Conservation (phyloP, 495 filamentous ascomycete species). For the Daldinia grandis region DNA sequence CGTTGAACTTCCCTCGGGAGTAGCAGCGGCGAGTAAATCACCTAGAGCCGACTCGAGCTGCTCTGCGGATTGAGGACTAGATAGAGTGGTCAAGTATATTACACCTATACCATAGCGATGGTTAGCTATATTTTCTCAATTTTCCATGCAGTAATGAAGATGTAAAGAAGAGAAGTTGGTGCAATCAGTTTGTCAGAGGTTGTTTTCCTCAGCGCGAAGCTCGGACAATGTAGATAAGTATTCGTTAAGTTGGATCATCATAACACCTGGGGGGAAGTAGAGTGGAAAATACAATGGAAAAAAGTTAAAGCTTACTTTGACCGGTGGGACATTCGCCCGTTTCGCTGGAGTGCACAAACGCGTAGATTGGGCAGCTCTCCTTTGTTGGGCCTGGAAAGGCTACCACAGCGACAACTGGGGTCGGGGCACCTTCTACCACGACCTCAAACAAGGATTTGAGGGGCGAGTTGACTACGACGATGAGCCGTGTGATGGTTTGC, state of each 20-base stretch:
- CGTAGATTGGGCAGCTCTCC: slow-evolving; percentile 67
- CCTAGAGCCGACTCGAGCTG: slow-evolving; percentile 64
- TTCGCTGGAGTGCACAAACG: slow-evolving; percentile 81
- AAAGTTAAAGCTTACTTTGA: slow-evolving; percentile 75
- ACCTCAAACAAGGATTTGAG: slow-evolving; percentile 73
- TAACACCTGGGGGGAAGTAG: slow-evolving; percentile 47
- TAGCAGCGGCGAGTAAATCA: slow-evolving; percentile 58
- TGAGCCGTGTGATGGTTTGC: slow-evolving; percentile 50
- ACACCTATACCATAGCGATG: slow-evolving; percentile 63
- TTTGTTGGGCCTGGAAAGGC: slow-evolving; percentile 69
- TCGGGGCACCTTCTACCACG: slow-evolving; percentile 74
- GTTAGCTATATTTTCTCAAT: slow-evolving; percentile 55
- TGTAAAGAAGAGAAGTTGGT: slow-evolving; percentile 9
- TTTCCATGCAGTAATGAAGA: neutral
- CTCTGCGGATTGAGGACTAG: slow-evolving; percentile 47
- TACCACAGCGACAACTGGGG: slow-evolving; percentile 77
- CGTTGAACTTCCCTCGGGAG: slow-evolving; percentile 47
- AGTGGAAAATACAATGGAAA: slow-evolving; percentile 19
- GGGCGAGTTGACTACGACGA: slow-evolving; percentile 75
- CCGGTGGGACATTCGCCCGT: slow-evolving; percentile 85
- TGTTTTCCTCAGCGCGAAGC: slow-evolving; percentile 77
- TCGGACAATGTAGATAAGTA: slow-evolving; percentile 99
- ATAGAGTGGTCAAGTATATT: slow-evolving; percentile 69
- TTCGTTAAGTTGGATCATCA: slow-evolving; percentile 84
- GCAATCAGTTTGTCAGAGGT: slow-evolving; percentile 90